phyloP scores from a whole-genome alignment of 129 eudicot species.

The Artemisia tridentata region DNA sequence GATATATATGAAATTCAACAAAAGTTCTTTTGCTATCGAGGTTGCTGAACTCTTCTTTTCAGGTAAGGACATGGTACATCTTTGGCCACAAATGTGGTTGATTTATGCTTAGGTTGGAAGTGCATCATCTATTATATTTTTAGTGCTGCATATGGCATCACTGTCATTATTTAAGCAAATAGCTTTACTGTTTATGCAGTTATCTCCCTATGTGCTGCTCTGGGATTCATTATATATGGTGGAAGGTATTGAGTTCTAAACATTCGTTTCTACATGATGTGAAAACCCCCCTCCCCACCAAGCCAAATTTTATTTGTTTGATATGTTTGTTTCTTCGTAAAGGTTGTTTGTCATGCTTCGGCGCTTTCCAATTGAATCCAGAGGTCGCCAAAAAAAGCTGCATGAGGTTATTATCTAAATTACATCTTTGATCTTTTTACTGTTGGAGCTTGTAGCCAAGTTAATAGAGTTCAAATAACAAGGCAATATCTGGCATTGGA shows the following conservation, averaged over 20 bases:
- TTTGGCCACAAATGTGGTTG: slow-evolving; percentile 9
- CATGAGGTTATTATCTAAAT: slow-evolving; percentile 48
- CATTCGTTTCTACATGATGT: neutral
- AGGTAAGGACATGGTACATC: slow-evolving; percentile 32
- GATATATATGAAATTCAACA: slow-evolving; percentile 44
- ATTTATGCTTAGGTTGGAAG: slow-evolving; percentile 1
- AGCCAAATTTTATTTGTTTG: slow-evolving; percentile 1
- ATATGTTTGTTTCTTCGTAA: neutral
- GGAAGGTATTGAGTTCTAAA: slow-evolving; percentile 47
- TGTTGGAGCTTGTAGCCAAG: neutral
- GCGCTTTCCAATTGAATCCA: slow-evolving; percentile 78
- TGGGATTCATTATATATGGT: slow-evolving; percentile 76
- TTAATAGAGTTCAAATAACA: too few species aligned
- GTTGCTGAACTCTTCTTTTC: slow-evolving; percentile 58
- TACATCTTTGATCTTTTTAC: neutral
- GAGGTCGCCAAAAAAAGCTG: slow-evolving; percentile 69
- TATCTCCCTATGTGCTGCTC: slow-evolving; percentile 61
- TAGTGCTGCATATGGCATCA: slow-evolving; percentile 14
- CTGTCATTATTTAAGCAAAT: slow-evolving; percentile 7
- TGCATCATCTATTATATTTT: slow-evolving; percentile 13
- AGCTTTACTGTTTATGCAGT: slow-evolving; percentile 44
- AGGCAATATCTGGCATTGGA: too few species aligned
- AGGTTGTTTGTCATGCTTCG: slow-evolving; percentile 69
- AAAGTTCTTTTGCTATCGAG: slow-evolving; percentile 37
- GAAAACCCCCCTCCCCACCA: neutral